phyloP scores from a whole-genome alignment of 2,329 filamentous ascomycete genomes.

The Diaporthe australafricana region DNA sequence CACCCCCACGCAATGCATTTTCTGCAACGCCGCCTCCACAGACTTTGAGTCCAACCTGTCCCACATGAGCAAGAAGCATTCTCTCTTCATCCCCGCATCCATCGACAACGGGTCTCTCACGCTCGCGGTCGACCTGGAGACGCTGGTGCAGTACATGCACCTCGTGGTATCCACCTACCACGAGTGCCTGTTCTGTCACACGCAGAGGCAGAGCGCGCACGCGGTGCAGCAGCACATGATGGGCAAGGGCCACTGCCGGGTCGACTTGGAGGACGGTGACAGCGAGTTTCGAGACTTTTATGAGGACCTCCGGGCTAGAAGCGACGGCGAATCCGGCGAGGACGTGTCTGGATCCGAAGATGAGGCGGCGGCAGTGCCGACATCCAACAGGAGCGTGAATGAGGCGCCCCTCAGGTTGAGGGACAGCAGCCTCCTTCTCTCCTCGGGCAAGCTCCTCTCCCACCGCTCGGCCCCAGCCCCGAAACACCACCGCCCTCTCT shows the following conservation, averaged over 20 bases:
- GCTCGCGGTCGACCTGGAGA: slow-evolving; percentile 54
- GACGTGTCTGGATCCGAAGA: background rate
- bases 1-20: slow-evolving; percentile 48
- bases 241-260: slow-evolving; percentile 56
- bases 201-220: slow-evolving; percentile 50
- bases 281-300: slow-evolving; percentile 53
- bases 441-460: slow-evolving; percentile 49
- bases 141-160: slow-evolving; percentile 57
- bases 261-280: slow-evolving; percentile 47
- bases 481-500: slow-evolving; percentile 5
- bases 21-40: slow-evolving; percentile 48
- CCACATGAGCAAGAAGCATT: slow-evolving; percentile 60
- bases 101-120: slow-evolving; percentile 47
- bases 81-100: slow-evolving; percentile 52
- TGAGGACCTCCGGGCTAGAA: background rate
- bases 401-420: slow-evolving; percentile 7
- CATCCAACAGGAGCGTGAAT: background rate
- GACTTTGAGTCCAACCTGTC: slow-evolving; percentile 49
- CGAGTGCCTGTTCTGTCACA: slow-evolving; percentile 61
- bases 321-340: background rate
- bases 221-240: slow-evolving; percentile 61
- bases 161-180: slow-evolving; percentile 56
- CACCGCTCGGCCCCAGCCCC: slow-evolving; percentile 41
- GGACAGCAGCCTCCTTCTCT: slow-evolving; percentile 44
- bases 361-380: background rate